These are phyloP conservation scores for Paramecium pentaurelia DNA, from an alignment of 73 alveolate species.

Conservation along the genomic window DNA sequence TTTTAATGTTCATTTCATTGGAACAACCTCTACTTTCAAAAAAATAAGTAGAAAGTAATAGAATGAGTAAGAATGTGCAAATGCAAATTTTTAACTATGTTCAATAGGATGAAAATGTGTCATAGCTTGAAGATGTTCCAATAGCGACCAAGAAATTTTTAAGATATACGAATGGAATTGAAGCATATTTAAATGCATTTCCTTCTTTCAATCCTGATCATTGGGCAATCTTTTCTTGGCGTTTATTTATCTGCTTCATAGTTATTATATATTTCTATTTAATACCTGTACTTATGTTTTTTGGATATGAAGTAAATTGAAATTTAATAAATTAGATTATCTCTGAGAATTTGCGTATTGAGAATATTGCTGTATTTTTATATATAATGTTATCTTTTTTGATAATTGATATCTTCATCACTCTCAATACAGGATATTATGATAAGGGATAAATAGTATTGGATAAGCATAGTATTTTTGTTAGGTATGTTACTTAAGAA, in stretches of 20 bases:
- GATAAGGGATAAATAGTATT: conserved; percentile 24
- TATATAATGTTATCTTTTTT: background rate
- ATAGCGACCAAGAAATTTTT: background rate
- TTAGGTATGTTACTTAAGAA: background rate
- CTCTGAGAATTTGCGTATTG: background rate
- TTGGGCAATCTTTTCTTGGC: background rate
- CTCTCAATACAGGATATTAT: conserved; percentile 11
- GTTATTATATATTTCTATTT: background rate
- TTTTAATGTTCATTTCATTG: background rate
- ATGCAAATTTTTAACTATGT: background rate
- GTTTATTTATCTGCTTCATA: background rate
- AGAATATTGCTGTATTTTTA: background rate
- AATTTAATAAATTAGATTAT: background rate
- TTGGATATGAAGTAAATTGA: conserved; percentile 31
- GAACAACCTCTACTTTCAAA: background rate
- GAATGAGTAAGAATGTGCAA: background rate
- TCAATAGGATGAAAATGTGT: background rate
- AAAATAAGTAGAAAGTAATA: background rate
- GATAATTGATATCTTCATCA: background rate
- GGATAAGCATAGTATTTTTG: background rate
- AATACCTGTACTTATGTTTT: background rate
- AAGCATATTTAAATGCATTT: background rate
- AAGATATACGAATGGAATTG: background rate
- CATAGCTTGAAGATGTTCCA: background rate
- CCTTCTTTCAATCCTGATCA: conserved; percentile 40